A percentile compares a stretch with the other conserved stretches of the same genome.
phyloP scores from a whole-genome alignment of 768 basidiomycete species.

The Trametes gibbosa region DNA sequence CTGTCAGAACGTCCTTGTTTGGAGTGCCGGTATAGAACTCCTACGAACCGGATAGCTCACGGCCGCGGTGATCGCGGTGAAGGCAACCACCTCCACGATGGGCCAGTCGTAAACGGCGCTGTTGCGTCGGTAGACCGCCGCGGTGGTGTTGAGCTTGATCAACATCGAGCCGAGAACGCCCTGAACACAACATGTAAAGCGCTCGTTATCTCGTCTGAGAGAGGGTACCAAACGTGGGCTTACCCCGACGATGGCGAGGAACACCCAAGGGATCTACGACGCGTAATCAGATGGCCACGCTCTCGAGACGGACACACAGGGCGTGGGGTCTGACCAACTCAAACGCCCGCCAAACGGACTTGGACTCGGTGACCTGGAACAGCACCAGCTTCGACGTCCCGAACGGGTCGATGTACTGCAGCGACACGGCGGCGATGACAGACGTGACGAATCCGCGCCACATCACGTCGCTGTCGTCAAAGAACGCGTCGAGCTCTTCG shows the following conservation, averaged over 20 bases:
- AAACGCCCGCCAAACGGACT: slow-evolving; percentile 67
- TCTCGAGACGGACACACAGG: no score
- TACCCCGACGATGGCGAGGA: slow-evolving; percentile 61
- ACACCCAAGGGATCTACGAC: slow-evolving; percentile 70
- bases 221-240: no score
- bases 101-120: slow-evolving; percentile 59
- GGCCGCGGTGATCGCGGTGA: slow-evolving; percentile 65
- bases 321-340: slow-evolving; percentile 69
- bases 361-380: slow-evolving; percentile 65
- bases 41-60: slow-evolving; percentile 62
- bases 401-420: slow-evolving; percentile 86
- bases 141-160: slow-evolving; percentile 63
- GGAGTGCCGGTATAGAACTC: not conserved
- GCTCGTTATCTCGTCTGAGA: not conserved
- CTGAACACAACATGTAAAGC: slow-evolving; percentile 30
- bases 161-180: slow-evolving; percentile 64
- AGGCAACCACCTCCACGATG: slow-evolving; percentile 59
- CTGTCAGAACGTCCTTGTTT: not conserved
- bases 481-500: slow-evolving; percentile 72
- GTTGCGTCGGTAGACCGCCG: slow-evolving; percentile 58
- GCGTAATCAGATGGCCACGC: no score
- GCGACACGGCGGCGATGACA: slow-evolving; percentile 78
- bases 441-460: slow-evolving; percentile 90
- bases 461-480: slow-evolving; percentile 73
- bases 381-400: slow-evolving; percentile 81